phyloP scores from a whole-genome alignment of 371 early-diverging fungal genomes.

The Mortierella sp. region DNA sequence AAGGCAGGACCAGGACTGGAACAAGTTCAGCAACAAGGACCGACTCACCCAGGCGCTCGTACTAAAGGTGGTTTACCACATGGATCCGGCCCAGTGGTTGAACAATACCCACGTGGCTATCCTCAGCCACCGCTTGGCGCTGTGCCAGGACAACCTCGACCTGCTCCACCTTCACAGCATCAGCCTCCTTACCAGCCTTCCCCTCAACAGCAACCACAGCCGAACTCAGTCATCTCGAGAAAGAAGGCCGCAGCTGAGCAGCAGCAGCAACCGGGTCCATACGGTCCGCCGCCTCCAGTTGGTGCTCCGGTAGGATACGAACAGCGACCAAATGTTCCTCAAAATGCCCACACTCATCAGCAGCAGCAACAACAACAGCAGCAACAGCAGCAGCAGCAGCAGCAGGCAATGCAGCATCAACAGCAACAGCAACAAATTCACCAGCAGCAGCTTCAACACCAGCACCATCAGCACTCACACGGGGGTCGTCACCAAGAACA shows the following conservation, averaged over 20 bases:
- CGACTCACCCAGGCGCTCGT: constrained; percentile 14
- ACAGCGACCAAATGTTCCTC: neutral
- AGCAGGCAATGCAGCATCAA: constrained; percentile 14
- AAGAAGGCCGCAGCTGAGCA: constrained; percentile 8
- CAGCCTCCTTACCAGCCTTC: constrained; percentile 1
- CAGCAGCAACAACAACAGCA: constrained; percentile 28
- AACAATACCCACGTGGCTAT: constrained; percentile 25
- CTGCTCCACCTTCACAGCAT: constrained; percentile 11
- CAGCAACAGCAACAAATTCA: constrained; percentile 34
- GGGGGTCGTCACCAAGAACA: constrained; percentile 26
- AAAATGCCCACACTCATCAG: constrained; percentile 6
- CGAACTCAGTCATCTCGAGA: neutral
- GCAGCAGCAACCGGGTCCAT: constrained; percentile 2
- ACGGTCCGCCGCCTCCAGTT: constrained; percentile 1
- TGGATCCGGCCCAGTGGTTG: neutral
- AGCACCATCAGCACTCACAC: constrained; percentile 24
- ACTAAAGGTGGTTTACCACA: constrained; percentile 15
- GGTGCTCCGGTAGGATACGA: neutral
- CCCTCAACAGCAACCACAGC: constrained; percentile 6
- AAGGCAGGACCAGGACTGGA: constrained; percentile 21
- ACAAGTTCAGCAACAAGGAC: constrained; percentile 21
- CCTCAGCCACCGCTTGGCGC: constrained; percentile 2
- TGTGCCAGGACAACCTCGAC: constrained; percentile 15
- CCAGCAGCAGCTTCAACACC: constrained; percentile 39
- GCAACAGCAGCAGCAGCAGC: constrained; percentile 25